Percentiles rank a stretch among this genome's conserved stretches.
Conservation (phyloP, 2,329 filamentous ascomycete species). For the Sporothrix luriei region DNA sequence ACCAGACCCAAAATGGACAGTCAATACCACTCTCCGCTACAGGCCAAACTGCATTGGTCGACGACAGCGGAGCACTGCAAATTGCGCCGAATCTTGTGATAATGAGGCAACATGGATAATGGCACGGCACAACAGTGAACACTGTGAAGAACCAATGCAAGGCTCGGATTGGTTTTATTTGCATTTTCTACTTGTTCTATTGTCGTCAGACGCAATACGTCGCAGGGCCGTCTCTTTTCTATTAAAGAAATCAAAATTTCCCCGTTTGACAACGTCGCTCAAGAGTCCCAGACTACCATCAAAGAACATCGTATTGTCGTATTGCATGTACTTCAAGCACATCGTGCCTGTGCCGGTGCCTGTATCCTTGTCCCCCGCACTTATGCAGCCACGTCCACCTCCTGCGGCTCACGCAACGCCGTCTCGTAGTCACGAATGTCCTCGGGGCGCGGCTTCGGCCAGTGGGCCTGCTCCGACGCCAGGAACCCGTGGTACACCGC, state of each 20-base stretch:
- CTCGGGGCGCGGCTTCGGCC: constrained; percentile 22
- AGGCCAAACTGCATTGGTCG: constrained; percentile 20
- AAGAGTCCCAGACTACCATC: neutral
- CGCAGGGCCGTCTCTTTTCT: neutral
- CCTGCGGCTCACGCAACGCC: constrained; percentile 1
- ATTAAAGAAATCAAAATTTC: neutral
- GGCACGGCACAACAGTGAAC: neutral
- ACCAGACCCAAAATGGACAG: constrained; percentile 5
- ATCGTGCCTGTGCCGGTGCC: too few relatives aligned
- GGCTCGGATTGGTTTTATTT: neutral
- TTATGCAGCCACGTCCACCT: constrained; percentile 4
- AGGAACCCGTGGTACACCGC: constrained; percentile 45
- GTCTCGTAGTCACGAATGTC: constrained; percentile 31
- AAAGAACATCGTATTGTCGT: neutral
- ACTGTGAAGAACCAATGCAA: neutral
- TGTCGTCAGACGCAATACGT: neutral
- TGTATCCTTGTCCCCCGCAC: neutral
- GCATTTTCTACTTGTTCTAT: constrained; percentile 3
- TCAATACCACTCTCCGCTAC: neutral
- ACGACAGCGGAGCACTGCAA: constrained; percentile 2
- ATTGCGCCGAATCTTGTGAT: constrained; percentile 13
- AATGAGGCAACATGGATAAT: neutral
- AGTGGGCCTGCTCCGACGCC: constrained; percentile 38
- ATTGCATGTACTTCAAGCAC: neutral
- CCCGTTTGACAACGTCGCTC: too few relatives aligned